Percentiles rank a stretch among this genome's conserved stretches.
phyloP scores from a whole-genome alignment of 352 stramenopile genomes.

The Lagenidium giganteum region DNA sequence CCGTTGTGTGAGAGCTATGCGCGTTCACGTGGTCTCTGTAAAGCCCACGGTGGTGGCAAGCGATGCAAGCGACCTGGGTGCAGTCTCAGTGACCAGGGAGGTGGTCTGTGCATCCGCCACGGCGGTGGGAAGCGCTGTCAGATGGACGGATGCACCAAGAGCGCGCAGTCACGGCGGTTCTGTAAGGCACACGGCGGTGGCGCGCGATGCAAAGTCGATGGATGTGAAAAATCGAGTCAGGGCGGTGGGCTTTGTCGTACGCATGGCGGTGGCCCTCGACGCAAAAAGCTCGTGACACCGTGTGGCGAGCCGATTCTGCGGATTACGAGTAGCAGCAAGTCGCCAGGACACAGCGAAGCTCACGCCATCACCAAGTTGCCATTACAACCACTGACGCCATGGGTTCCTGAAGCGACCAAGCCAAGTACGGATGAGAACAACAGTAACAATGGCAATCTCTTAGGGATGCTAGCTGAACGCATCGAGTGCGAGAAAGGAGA shows the following conservation, averaged over 20 bases:
- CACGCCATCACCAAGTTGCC: too few relatives aligned
- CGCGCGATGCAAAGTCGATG: slow-evolving; percentile 28
- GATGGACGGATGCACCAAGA: slow-evolving; percentile 34
- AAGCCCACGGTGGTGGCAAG: slow-evolving; percentile 8
- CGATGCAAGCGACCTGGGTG: slow-evolving; percentile 6
- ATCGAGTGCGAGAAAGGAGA: slow-evolving; percentile 6
- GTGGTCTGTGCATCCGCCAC: slow-evolving; percentile 62
- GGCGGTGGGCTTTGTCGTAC: slow-evolving; percentile 39
- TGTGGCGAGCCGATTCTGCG: slow-evolving; percentile 4
- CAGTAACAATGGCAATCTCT: background rate
- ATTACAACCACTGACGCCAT: too few relatives aligned
- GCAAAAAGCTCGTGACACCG: slow-evolving; percentile 5
- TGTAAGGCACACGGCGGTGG: slow-evolving; percentile 54
- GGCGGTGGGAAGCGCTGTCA: slow-evolving; percentile 66
- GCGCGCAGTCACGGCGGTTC: slow-evolving; percentile 44
- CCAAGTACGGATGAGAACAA: slow-evolving; percentile 4
- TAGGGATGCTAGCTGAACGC: too few relatives aligned
- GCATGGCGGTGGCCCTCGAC: slow-evolving; percentile 30
- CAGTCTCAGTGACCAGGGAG: slow-evolving; percentile 16
- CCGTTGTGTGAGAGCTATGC: slow-evolving; percentile 15
- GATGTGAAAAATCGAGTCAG: slow-evolving; percentile 38
- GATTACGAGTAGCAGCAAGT: background rate
- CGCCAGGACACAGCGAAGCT: slow-evolving; percentile 2
- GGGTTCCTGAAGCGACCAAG: background rate
- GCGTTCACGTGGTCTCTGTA: slow-evolving; percentile 14